These are phyloP conservation scores for Zalaria obscura DNA, from an alignment of 2,329 filamentous ascomycete species.

Conservation along the genomic window DNA sequence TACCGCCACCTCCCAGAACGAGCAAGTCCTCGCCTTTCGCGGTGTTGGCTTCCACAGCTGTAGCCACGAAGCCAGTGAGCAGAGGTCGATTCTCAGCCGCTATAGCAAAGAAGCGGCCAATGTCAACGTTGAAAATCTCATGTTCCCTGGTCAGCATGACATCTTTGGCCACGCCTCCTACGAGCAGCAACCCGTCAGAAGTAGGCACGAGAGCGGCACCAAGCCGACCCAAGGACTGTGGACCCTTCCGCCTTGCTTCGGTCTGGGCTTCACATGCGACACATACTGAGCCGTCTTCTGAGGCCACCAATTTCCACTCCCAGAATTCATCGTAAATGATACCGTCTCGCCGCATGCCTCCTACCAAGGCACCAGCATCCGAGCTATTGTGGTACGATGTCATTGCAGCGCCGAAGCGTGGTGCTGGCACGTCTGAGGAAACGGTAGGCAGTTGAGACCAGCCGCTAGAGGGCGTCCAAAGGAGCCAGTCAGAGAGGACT, in stretches of 20 bases:
- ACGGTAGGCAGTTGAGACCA: conserved; percentile 30
- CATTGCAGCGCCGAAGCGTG: conserved; percentile 44
- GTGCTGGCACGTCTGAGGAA: conserved; percentile 18
- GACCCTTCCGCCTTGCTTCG: conserved; percentile 6
- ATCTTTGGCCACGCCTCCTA: conserved; percentile 36
- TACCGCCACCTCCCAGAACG: conserved; percentile 66
- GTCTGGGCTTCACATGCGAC: conserved; percentile 8
- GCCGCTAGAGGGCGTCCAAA: conserved; percentile 33
- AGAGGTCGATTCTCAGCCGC: conserved; percentile 39
- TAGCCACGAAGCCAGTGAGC: conserved; percentile 52
- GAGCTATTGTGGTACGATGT: conserved; percentile 23
- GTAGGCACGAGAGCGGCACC: conserved; percentile 37
- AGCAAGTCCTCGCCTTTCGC: conserved; percentile 33
- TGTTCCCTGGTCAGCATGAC: conserved; percentile 30
- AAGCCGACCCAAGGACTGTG: conserved; percentile 26
- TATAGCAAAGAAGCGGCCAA: neutral
- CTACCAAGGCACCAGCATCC: conserved; percentile 47
- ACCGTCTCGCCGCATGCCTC: conserved; percentile 56
- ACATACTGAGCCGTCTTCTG: conserved; percentile 11
- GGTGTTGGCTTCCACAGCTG: conserved; percentile 23
- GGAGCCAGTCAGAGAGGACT: conserved; percentile 26
- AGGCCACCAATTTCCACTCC: conserved; percentile 44
- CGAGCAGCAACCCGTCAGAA: conserved; percentile 31
- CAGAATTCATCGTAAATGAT: conserved; percentile 48
- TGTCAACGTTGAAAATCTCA: conserved; percentile 36